Conservation (phyloP, 257 asterid genomes). For the Ocimum tenuiflorum region DNA sequence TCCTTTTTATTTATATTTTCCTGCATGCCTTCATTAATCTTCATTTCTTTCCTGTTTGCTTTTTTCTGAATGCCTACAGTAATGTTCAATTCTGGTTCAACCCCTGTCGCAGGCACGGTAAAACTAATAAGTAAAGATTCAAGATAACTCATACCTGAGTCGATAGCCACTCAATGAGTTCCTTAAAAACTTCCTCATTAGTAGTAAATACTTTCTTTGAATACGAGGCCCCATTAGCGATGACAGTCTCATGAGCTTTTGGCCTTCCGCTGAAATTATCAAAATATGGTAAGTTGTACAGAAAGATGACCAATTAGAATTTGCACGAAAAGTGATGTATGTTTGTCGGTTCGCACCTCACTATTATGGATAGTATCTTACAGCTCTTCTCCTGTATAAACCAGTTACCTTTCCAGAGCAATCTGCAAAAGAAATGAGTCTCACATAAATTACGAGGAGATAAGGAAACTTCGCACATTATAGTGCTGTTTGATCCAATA, state of each 20-base stretch:
- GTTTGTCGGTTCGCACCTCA: conserved; percentile 32
- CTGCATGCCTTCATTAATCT: no score
- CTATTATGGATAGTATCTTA: conserved; percentile 64
- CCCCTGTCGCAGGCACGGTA: neutral
- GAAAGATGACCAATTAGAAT: conserved; percentile 1
- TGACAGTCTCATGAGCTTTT: conserved; percentile 33
- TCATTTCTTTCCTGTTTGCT: no score
- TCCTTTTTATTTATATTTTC: no score
- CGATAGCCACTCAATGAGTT: conserved; percentile 77
- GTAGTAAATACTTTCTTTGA: conserved; percentile 49
- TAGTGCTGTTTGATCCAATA: conserved; percentile 1
- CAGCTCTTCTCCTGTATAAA: conserved; percentile 84
- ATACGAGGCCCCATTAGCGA: conserved; percentile 43
- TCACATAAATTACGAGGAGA: conserved; percentile 13
- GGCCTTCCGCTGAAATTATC: conserved; percentile 59
- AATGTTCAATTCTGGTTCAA: no score
- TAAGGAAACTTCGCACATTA: neutral
- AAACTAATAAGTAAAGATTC: neutral
- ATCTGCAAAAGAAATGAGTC: conserved; percentile 38
- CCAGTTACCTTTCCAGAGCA: conserved; percentile 83
- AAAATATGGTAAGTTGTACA: conserved; percentile 4
- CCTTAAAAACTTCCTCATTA: conserved; percentile 57
- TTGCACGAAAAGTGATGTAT: neutral
- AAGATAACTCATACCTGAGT: conserved; percentile 51
- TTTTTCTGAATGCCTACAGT: no score